Conservation (phyloP, 768 basidiomycete genomes). For the Lentinula raphanica region DNA sequence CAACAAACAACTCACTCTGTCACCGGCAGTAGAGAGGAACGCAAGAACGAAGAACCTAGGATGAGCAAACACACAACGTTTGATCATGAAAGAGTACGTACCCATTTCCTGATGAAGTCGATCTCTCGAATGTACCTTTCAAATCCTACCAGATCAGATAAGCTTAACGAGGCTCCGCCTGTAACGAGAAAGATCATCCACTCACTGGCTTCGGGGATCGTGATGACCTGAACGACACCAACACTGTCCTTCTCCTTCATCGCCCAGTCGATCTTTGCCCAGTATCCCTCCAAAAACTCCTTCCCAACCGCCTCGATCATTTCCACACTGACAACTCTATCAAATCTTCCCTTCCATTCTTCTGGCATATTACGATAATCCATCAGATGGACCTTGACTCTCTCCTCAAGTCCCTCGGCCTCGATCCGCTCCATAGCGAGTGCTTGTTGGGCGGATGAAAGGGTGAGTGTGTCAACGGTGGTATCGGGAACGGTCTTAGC, state of each 20-base stretch:
- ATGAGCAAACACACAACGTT: not conserved
- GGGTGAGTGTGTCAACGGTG: conserved; percentile 65
- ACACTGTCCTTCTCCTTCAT: conserved; percentile 53
- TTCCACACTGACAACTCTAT: conserved; percentile 68
- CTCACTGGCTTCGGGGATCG: conserved; percentile 65
- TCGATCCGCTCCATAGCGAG: conserved; percentile 53
- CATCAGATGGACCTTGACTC: conserved; percentile 67
- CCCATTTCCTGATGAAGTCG: conserved; percentile 80
- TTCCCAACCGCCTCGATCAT: conserved; percentile 74
- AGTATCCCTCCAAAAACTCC: conserved; percentile 63
- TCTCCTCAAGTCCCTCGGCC: conserved; percentile 42
- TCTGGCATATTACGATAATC: conserved; percentile 64
- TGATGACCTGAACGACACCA: conserved; percentile 72
- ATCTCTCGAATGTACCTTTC: conserved; percentile 51
- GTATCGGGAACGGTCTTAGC: conserved; percentile 50
- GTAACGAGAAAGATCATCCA: conserved; percentile 13
- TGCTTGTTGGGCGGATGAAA: conserved; percentile 59
- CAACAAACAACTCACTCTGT: not conserved
- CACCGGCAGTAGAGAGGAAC: not conserved
- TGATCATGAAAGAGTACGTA: conserved; percentile 25
- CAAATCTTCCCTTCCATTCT: conserved; percentile 61
- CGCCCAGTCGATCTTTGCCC: conserved; percentile 60
- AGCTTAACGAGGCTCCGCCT: not conserved
- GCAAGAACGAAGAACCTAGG: not conserved
- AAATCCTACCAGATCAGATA: conserved; percentile 32